Percentiles rank a stretch among this genome's conserved stretches.
Conservation (phyloP, 2,329 filamentous ascomycete species). For the Trichoderma oligosporum region DNA sequence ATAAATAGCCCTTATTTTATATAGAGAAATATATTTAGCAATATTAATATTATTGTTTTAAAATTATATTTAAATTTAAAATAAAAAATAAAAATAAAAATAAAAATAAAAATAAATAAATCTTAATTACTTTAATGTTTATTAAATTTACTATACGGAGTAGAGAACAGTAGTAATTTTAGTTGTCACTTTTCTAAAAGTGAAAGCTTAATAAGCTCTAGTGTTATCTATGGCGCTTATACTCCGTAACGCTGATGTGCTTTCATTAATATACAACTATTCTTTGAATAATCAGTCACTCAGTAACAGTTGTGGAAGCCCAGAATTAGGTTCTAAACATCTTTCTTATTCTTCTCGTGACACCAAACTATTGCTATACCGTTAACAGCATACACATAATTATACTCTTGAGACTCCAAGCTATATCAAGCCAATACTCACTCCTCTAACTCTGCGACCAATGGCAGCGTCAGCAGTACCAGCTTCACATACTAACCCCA, state of each 20-base stretch:
- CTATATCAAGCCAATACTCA: background rate
- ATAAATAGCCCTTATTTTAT: too few species aligned
- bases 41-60: background rate
- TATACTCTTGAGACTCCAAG: background rate
- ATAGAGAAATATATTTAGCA: too few species aligned
- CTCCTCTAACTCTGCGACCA: background rate
- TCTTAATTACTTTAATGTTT: too few species aligned
- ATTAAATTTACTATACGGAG: background rate
- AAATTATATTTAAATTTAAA: background rate
- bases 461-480: slow-evolving; percentile 24
- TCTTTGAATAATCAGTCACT: too few species aligned
- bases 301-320: too few species aligned
- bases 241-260: too few species aligned
- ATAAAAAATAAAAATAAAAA: background rate
- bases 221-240: too few species aligned
- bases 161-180: too few species aligned
- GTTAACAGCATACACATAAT: background rate
- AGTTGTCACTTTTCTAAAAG: too few species aligned
- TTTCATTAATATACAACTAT: too few species aligned
- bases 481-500: slow-evolving; percentile 59
- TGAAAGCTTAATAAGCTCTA: too few species aligned
- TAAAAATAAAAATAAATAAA: background rate
- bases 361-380: background rate
- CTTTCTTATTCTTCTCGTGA: background rate
- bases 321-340: too few species aligned